phyloP scores from a whole-genome alignment of 129 eudicot genomes.

The Apium graveolens region DNA sequence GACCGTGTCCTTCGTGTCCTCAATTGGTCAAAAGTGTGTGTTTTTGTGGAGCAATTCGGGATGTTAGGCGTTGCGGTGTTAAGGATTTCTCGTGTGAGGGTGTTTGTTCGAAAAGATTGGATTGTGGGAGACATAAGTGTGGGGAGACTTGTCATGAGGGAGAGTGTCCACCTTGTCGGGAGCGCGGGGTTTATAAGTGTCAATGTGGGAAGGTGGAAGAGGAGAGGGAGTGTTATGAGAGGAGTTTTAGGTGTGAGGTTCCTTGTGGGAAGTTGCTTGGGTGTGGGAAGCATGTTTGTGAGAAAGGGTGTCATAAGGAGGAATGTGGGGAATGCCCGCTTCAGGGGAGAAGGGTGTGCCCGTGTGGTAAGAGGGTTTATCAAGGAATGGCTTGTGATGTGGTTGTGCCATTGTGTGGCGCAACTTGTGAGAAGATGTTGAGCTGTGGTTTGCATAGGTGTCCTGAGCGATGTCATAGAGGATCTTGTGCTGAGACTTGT shows the following conservation, averaged over 20 bases:
- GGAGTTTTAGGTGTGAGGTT: slow-evolving; percentile 62
- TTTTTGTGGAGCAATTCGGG: slow-evolving; percentile 68
- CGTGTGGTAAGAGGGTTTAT: slow-evolving; percentile 76
- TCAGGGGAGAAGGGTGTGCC: slow-evolving; percentile 73
- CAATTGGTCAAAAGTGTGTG: slow-evolving; percentile 61
- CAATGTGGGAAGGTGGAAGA: slow-evolving; percentile 57
- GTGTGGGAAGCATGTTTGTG: slow-evolving; percentile 84
- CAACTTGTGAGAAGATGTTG: slow-evolving; percentile 78
- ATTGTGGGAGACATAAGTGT: slow-evolving; percentile 70
- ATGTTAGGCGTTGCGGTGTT: slow-evolving; percentile 77
- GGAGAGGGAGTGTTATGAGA: slow-evolving; percentile 69
- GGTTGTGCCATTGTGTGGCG: slow-evolving; percentile 72
- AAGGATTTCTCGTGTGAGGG: slow-evolving; percentile 72
- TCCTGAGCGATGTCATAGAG: slow-evolving; percentile 90
- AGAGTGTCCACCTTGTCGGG: slow-evolving; percentile 64
- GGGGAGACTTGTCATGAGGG: slow-evolving; percentile 74
- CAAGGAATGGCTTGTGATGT: slow-evolving; percentile 96
- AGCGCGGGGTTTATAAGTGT: slow-evolving; percentile 50
- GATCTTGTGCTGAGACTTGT: slow-evolving; percentile 68
- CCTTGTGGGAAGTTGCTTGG: slow-evolving; percentile 51
- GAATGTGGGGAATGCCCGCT: slow-evolving; percentile 74
- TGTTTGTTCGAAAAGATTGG: slow-evolving; percentile 48
- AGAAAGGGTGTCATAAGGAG: slow-evolving; percentile 81
- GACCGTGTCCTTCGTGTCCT: slow-evolving; percentile 97
- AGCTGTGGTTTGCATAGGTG: slow-evolving; percentile 82